Conservation (phyloP, 768 basidiomycete genomes). For the Fibroporia radiculosa region DNA sequence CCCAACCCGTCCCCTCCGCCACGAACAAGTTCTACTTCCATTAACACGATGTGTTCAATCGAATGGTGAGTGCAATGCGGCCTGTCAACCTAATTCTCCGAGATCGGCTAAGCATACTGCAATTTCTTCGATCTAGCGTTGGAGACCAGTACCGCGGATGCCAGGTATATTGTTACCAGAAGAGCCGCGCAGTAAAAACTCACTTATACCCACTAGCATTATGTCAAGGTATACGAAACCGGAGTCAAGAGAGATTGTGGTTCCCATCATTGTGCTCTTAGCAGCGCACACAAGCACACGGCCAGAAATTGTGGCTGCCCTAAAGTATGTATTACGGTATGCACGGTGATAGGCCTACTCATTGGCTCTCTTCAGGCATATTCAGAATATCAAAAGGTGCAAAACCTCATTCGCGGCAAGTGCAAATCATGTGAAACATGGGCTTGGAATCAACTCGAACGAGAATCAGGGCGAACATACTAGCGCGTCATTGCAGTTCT, state of each 20-base stretch:
- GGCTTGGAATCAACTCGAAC: conserved; percentile 21
- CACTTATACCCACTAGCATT: conserved; percentile 13
- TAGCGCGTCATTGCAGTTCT: too few relatives aligned
- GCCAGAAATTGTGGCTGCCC: conserved; percentile 17
- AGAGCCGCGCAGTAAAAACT: not conserved
- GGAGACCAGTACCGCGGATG: conserved; percentile 22
- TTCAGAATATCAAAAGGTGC: conserved; percentile 17
- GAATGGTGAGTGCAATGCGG: conserved; percentile 18
- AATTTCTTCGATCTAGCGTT: conserved; percentile 1
- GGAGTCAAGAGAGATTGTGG: conserved; percentile 22
- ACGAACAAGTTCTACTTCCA: not conserved
- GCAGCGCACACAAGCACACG: conserved; percentile 19
- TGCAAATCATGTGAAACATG: conserved; percentile 19
- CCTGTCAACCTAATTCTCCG: not conserved
- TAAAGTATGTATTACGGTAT: conserved; percentile 8
- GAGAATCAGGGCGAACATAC: conserved; percentile 15
- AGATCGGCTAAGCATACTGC: too few relatives aligned
- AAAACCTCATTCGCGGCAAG: conserved; percentile 20
- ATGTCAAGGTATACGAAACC: conserved; percentile 23
- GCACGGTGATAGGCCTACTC: not conserved
- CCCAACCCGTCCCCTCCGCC: not conserved
- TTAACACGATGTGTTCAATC: conserved; percentile 18
- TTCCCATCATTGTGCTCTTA: conserved; percentile 18
- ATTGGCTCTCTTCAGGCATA: conserved; percentile 11
- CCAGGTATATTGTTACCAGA: conserved; percentile 11